Percentiles rank a stretch among this genome's conserved stretches.
Conservation (phyloP, 495 filamentous ascomycete species). For the Lepidopterella palustris region DNA sequence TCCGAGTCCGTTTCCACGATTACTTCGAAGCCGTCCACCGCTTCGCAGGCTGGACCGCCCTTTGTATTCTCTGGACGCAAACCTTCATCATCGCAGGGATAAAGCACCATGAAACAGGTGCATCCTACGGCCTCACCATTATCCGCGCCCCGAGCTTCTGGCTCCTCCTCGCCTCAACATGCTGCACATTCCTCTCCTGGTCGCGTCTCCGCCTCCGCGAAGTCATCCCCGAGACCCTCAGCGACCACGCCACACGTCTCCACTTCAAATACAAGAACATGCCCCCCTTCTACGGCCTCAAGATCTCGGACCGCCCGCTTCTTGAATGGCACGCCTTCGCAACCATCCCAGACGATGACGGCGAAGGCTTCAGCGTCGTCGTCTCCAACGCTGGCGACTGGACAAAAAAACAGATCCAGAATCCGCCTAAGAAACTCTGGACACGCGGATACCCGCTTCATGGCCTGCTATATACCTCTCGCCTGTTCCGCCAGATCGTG, state of each 20-base stretch:
- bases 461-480: slow-evolving; percentile 23
- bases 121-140: slow-evolving; percentile 9
- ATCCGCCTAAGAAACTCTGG: slow-evolving; percentile 21
- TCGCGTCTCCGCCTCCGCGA: slow-evolving; percentile 14
- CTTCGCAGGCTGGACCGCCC: slow-evolving; percentile 48
- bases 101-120: not conserved
- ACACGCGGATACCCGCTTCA: slow-evolving; percentile 17
- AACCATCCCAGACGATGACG: slow-evolving; percentile 22
- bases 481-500: slow-evolving; percentile 25
- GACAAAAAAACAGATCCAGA: slow-evolving; percentile 21
- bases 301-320: slow-evolving; percentile 20
- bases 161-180: slow-evolving; percentile 16
- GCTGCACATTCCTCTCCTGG: slow-evolving; percentile 25
- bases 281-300: slow-evolving; percentile 12
- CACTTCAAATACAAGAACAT: slow-evolving; percentile 20
- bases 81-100: slow-evolving; percentile 6
- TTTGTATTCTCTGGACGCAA: slow-evolving; percentile 38
- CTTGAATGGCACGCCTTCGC: slow-evolving; percentile 29
- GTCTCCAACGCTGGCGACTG: slow-evolving; percentile 30
- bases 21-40: slow-evolving; percentile 52
- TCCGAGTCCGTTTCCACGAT: slow-evolving; percentile 47
- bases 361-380: slow-evolving; percentile 24
- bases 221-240: slow-evolving; percentile 23
- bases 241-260: slow-evolving; percentile 24
- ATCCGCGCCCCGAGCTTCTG: slow-evolving; percentile 19